phyloP scores from a whole-genome alignment of 352 stramenopile species.

The Globisporangium sylvaticum region DNA sequence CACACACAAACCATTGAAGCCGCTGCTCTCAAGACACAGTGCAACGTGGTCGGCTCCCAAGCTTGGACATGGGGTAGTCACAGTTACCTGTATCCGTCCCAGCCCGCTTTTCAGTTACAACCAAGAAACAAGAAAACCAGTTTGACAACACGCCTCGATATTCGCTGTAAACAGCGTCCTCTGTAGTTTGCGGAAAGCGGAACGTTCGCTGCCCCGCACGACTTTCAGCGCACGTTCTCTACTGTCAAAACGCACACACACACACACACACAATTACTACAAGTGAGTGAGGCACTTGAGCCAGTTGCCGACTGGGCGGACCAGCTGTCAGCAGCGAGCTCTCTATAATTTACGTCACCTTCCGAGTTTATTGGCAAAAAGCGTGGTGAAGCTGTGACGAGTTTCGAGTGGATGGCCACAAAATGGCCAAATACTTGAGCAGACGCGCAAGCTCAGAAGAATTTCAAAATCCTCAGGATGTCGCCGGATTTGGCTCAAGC shows the following conservation, averaged over 20 bases:
- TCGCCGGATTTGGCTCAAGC: too few relatives aligned
- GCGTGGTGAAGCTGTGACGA: background rate
- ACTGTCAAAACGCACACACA: too few relatives aligned
- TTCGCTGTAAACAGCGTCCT: too few relatives aligned
- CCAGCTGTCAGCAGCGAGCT: constrained; percentile 1
- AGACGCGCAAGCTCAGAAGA: too few relatives aligned
- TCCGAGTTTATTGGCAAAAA: too few relatives aligned
- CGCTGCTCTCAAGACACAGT: too few relatives aligned
- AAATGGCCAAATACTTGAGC: too few relatives aligned
- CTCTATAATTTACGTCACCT: background rate
- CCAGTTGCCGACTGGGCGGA: background rate
- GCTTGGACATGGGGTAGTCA: too few relatives aligned
- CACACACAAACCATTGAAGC: background rate
- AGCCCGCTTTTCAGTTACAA: background rate
- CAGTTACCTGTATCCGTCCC: too few relatives aligned
- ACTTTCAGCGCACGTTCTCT: background rate
- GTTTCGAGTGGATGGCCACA: background rate
- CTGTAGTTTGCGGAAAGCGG: background rate
- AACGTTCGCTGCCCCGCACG: background rate
- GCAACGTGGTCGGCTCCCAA: too few relatives aligned
- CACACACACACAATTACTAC: background rate
- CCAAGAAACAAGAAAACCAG: background rate
- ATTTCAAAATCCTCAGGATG: too few relatives aligned
- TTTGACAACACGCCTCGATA: background rate
- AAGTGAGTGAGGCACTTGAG: background rate